Evolutionary conservation across 2,329 filamentous ascomycete species (phyloP).

Genomic region (Cladosporium sp.): DNA sequence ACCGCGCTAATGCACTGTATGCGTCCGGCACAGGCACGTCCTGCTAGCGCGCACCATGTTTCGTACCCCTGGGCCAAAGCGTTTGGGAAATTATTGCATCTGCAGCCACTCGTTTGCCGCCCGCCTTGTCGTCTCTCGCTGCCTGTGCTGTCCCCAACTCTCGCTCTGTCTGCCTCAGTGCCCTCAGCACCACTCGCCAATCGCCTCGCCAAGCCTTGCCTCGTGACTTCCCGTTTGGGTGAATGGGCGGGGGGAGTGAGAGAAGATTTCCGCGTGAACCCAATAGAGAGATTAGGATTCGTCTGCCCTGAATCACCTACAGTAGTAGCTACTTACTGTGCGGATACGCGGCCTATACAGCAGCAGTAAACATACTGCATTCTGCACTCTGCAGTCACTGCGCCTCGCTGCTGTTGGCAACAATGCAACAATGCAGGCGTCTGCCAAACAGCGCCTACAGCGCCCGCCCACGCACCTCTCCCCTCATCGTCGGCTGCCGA

Average conservation of each 20-base stretch:
- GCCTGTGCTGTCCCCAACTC: too few species aligned
- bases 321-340: background rate
- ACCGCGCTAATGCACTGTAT: background rate
- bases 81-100: background rate
- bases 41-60: conserved; percentile 6
- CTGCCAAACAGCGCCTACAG: conserved; percentile 1
- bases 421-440: background rate
- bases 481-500: conserved; percentile 13
- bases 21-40: background rate
- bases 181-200: too few species aligned
- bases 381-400: background rate
- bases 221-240: background rate
- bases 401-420: background rate
- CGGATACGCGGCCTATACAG: background rate
- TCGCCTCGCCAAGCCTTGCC: background rate
- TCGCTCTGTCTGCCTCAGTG: too few species aligned
- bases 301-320: background rate
- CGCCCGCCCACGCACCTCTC: conserved; percentile 6
- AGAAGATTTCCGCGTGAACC: background rate
- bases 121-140: background rate
- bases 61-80: conserved; percentile 9
- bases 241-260: background rate
- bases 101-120: background rate
- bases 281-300: background rate
- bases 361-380: background rate